phyloP scores from a whole-genome alignment of 2,329 filamentous ascomycete genomes.

The Aspergillus pseudotamarii region DNA sequence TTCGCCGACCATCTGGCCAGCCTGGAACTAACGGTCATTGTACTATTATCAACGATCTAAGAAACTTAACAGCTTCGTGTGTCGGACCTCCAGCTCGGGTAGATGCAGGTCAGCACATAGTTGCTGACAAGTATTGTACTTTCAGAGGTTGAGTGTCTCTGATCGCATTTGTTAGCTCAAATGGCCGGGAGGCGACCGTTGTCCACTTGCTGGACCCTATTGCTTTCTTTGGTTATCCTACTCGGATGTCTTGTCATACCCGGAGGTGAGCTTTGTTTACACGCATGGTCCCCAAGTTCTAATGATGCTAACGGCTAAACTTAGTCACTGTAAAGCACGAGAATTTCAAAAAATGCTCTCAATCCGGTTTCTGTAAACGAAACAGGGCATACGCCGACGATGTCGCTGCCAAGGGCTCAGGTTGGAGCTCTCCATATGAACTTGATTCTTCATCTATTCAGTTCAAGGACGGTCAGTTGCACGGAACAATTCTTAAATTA shows the following conservation, averaged over 20 bases:
- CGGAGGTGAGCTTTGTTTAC: slow-evolving; percentile 57
- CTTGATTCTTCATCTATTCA: slow-evolving; percentile 71
- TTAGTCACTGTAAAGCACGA: slow-evolving; percentile 87
- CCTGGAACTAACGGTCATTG: slow-evolving; percentile 28
- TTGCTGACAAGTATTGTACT: slow-evolving; percentile 20
- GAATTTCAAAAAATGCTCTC: slow-evolving; percentile 94
- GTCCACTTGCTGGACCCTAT: slow-evolving; percentile 67
- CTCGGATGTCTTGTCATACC: slow-evolving; percentile 65
- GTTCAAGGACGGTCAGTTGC: slow-evolving; percentile 78
- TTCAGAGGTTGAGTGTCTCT: slow-evolving; percentile 39
- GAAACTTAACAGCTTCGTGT: slow-evolving; percentile 6
- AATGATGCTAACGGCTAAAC: neutral
- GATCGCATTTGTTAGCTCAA: slow-evolving; percentile 30
- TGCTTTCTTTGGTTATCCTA: slow-evolving; percentile 62
- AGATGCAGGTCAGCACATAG: slow-evolving; percentile 35
- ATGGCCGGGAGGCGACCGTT: slow-evolving; percentile 57
- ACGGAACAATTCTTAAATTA: slow-evolving; percentile 80
- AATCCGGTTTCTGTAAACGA: slow-evolving; percentile 95
- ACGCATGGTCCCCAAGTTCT: neutral
- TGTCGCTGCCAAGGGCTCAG: slow-evolving; percentile 64
- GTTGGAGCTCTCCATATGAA: slow-evolving; percentile 80
- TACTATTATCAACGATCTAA: neutral
- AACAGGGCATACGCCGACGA: slow-evolving; percentile 88
- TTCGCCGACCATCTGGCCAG: slow-evolving; percentile 32
- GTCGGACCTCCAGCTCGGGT: slow-evolving; percentile 23